Evolutionary conservation across 768 basidiomycete genomes (phyloP).

Genomic region (Boletus vermiculosoides): DNA sequence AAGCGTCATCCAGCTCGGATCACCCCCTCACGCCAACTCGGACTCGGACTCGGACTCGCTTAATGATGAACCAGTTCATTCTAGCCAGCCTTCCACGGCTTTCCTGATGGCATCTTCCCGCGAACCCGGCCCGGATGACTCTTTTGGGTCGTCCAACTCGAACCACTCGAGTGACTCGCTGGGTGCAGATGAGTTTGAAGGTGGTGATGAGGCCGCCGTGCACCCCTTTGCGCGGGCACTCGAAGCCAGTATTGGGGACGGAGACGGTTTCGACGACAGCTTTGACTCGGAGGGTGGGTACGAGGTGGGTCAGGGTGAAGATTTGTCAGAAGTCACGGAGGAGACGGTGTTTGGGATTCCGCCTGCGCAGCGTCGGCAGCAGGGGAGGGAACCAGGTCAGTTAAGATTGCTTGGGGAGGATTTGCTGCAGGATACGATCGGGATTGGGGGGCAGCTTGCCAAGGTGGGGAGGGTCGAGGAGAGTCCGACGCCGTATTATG

Average conservation of each 20-base stretch:
- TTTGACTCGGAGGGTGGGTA: slow-evolving; percentile 46
- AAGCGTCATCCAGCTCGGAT: slow-evolving; percentile 12
- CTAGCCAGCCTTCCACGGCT: slow-evolving; percentile 66
- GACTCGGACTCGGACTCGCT: slow-evolving; percentile 49
- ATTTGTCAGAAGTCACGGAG: slow-evolving; percentile 38
- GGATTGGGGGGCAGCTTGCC: slow-evolving; percentile 53
- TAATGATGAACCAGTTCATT: slow-evolving; percentile 51
- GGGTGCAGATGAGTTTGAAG: slow-evolving; percentile 39
- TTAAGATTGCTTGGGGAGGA: slow-evolving; percentile 63
- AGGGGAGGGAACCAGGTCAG: slow-evolving; percentile 26
- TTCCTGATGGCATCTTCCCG: slow-evolving; percentile 60
- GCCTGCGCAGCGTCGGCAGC: slow-evolving; percentile 45
- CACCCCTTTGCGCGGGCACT: slow-evolving; percentile 58
- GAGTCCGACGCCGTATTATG: slow-evolving; percentile 57
- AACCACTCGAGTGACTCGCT: slow-evolving; percentile 61
- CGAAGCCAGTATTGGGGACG: slow-evolving; percentile 33
- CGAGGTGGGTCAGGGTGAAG: slow-evolving; percentile 15
- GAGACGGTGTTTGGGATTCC: slow-evolving; percentile 75
- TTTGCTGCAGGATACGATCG: slow-evolving; percentile 61
- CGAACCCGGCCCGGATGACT: slow-evolving; percentile 33
- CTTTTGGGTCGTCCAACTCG: slow-evolving; percentile 49
- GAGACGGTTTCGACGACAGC: slow-evolving; percentile 50
- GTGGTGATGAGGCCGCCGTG: slow-evolving; percentile 42
- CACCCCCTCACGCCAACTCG: slow-evolving; percentile 14
- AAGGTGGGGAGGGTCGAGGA: slow-evolving; percentile 53